Evolutionary conservation across 352 stramenopile genomes (phyloP).

Genomic region (Phytophthora pluvialis): DNA sequence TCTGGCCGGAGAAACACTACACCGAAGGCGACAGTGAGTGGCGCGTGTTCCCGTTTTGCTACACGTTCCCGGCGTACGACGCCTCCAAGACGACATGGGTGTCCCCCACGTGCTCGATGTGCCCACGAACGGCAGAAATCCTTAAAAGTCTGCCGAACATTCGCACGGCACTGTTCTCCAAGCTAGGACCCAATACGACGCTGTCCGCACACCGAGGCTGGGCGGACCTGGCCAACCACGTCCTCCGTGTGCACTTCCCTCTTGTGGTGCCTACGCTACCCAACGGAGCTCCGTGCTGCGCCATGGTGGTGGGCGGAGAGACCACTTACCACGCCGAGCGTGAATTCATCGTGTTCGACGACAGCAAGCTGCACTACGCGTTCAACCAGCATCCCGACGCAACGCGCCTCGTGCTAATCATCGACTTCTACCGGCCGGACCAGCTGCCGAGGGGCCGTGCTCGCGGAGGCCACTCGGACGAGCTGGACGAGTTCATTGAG

Average conservation of each 20-base stretch:
- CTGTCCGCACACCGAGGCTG: slow-evolving; percentile 80
- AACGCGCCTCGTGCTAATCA: slow-evolving; percentile 84
- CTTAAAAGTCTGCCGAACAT: slow-evolving; percentile 70
- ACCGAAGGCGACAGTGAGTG: slow-evolving; percentile 71
- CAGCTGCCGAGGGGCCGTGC: slow-evolving; percentile 81
- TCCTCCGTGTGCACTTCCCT: slow-evolving; percentile 83
- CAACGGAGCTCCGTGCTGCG: slow-evolving; percentile 66
- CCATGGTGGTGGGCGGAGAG: slow-evolving; percentile 83
- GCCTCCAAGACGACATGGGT: slow-evolving; percentile 87
- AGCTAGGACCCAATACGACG: slow-evolving; percentile 83
- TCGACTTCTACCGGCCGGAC: slow-evolving; percentile 88
- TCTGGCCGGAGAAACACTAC: slow-evolving; percentile 90
- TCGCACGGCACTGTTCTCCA: slow-evolving; percentile 90
- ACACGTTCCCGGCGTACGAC: slow-evolving; percentile 91
- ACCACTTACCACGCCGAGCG: slow-evolving; percentile 69
- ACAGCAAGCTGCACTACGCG: slow-evolving; percentile 91
- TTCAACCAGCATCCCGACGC: slow-evolving; percentile 79
- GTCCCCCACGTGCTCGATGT: slow-evolving; percentile 70
- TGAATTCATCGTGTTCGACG: slow-evolving; percentile 91
- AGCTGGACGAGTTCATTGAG: slow-evolving; percentile 91
- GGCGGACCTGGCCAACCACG: slow-evolving; percentile 91
- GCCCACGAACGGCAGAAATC: slow-evolving; percentile 79
- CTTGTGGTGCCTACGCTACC: slow-evolving; percentile 67
- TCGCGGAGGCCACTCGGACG: slow-evolving; percentile 85
- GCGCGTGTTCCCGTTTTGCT: slow-evolving; percentile 91